A percentile compares a stretch with the other conserved stretches of the same genome.
Conservation (phyloP, 371 early-diverging fungal species). For the Actinomucor elegans region DNA sequence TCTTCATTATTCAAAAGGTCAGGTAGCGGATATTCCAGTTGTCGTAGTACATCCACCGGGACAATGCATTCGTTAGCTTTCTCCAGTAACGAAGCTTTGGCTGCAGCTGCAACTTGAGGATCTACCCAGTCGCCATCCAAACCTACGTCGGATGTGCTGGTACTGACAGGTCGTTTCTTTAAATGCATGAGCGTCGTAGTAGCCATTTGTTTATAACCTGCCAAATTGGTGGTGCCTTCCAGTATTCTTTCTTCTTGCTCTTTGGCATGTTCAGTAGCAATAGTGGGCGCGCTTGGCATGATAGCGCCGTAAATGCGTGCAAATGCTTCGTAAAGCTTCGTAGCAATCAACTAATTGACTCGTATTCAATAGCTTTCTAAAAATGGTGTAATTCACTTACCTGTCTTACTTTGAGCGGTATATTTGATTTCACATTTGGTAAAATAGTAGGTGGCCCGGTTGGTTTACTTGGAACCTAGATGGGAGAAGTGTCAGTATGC, state of each 20-base stretch:
- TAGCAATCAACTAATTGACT: conserved; percentile 24
- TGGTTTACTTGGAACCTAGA: background rate
- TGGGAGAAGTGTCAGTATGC: background rate
- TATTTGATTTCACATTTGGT: conserved; percentile 28
- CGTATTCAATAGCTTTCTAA: background rate
- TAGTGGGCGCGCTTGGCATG: background rate
- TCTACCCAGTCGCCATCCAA: conserved; percentile 53
- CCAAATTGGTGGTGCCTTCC: conserved; percentile 22
- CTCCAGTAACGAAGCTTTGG: background rate
- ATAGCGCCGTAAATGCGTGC: conserved; percentile 34
- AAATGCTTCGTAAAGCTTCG: conserved; percentile 39
- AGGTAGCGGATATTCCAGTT: conserved; percentile 45
- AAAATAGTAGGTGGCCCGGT: conserved; percentile 36
- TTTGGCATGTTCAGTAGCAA: conserved; percentile 33
- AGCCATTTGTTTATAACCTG: conserved; percentile 53
- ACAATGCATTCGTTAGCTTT: conserved; percentile 22
- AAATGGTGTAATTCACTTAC: conserved; percentile 4
- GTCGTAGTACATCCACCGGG: conserved; percentile 14
- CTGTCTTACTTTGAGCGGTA: conserved; percentile 40
- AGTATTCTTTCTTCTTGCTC: conserved; percentile 35
- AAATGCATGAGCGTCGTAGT: conserved; percentile 41
- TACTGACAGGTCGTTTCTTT: conserved; percentile 45
- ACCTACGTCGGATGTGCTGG: conserved; percentile 36
- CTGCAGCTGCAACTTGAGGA: background rate
- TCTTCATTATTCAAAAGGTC: conserved; percentile 1